Conservation (phyloP, 805 yeast genomes). For the Monosporozyma unispora region DNA sequence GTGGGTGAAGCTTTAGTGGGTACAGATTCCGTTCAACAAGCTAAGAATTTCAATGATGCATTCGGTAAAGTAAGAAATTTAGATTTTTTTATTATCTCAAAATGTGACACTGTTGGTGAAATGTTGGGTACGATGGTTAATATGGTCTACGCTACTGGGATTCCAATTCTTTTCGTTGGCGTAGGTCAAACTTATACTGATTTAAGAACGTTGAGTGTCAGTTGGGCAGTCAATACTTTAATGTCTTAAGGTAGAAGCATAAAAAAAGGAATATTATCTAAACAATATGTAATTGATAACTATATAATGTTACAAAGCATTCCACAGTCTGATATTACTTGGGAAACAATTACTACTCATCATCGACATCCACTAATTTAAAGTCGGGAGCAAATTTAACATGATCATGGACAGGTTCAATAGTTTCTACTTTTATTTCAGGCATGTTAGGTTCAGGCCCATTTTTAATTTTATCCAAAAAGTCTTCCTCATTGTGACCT, state of each 20-base stretch:
- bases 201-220: slow-evolving; percentile 78
- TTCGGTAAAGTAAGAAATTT: slow-evolving; percentile 75
- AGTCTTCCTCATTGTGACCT: slow-evolving; percentile 37
- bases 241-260: slow-evolving; percentile 40
- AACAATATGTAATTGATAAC: background rate
- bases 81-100: slow-evolving; percentile 87
- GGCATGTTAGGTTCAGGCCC: slow-evolving; percentile 80
- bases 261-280: background rate
- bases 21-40: slow-evolving; percentile 93
- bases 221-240: slow-evolving; percentile 82
- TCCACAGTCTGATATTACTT: background rate
- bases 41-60: slow-evolving; percentile 84
- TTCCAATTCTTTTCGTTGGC: slow-evolving; percentile 91
- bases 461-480: slow-evolving; percentile 35
- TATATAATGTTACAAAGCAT: slow-evolving; percentile 1
- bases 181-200: slow-evolving; percentile 97
- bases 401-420: slow-evolving; percentile 42
- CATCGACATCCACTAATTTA: slow-evolving; percentile 38
- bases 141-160: slow-evolving; percentile 93
- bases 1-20: slow-evolving; percentile 98
- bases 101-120: slow-evolving; percentile 96
- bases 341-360: background rate
- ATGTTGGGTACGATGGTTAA: slow-evolving; percentile 94
- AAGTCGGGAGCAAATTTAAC: slow-evolving; percentile 59
- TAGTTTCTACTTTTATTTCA: slow-evolving; percentile 55